Conservation (phyloP, 2,329 filamentous ascomycete genomes). For the Thermochaetoides dissita region DNA sequence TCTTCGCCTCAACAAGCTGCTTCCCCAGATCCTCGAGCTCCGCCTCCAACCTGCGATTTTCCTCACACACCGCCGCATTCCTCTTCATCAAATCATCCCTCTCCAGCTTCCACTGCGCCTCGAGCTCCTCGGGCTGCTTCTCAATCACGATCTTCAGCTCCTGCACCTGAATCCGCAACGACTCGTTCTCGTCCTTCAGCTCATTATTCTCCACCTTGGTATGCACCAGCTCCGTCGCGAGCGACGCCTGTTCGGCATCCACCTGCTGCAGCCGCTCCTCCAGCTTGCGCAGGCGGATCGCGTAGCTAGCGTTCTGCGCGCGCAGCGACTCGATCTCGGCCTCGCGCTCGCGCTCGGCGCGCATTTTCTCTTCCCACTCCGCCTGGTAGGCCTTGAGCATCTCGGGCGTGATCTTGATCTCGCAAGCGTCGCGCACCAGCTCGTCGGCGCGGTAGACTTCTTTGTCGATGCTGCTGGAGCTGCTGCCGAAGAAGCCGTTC, state of each 20-base stretch:
- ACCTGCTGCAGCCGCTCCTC: slow-evolving; percentile 80
- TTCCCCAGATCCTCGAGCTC: slow-evolving; percentile 86
- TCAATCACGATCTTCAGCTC: slow-evolving; percentile 81
- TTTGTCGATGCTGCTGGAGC: slow-evolving; percentile 77
- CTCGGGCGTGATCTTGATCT: slow-evolving; percentile 71
- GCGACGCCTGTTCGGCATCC: slow-evolving; percentile 77
- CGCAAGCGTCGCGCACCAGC: slow-evolving; percentile 83
- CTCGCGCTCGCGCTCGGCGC: slow-evolving; percentile 69
- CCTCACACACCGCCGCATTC: slow-evolving; percentile 85
- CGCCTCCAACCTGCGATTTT: slow-evolving; percentile 78
- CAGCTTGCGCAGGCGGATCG: slow-evolving; percentile 65
- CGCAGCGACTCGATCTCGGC: slow-evolving; percentile 64
- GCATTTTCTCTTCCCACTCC: slow-evolving; percentile 88
- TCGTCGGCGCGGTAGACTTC: slow-evolving; percentile 92
- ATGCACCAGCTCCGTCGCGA: slow-evolving; percentile 82
- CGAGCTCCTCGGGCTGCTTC: slow-evolving; percentile 77
- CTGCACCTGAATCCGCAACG: slow-evolving; percentile 66
- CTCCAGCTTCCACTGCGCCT: slow-evolving; percentile 65
- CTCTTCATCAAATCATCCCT: slow-evolving; percentile 86
- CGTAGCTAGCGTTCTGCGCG: slow-evolving; percentile 49
- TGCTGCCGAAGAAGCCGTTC: slow-evolving; percentile 92
- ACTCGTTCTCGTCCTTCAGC: slow-evolving; percentile 79
- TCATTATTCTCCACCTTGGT: slow-evolving; percentile 90
- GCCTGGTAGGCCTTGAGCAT: slow-evolving; percentile 64
- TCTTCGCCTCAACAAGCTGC: slow-evolving; percentile 81